These are phyloP conservation scores for Lactifluus echinatus DNA, from an alignment of 768 basidiomycete genomes.

Conservation along the genomic window DNA sequence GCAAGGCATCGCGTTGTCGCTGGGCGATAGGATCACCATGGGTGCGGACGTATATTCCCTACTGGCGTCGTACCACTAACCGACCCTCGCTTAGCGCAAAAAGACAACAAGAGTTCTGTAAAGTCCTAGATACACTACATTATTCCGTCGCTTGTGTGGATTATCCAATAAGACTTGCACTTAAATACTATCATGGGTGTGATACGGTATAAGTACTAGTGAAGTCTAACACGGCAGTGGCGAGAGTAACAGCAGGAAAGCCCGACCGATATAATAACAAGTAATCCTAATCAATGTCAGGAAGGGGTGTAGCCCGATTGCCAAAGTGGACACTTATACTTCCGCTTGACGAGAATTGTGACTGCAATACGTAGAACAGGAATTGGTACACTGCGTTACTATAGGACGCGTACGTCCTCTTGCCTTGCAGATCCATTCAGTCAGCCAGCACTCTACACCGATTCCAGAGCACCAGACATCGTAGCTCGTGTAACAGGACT, in stretches of 20 bases:
- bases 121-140: slow-evolving; percentile 18
- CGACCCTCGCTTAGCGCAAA: slow-evolving; percentile 10
- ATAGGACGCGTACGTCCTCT: too few species aligned
- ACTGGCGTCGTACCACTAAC: not conserved
- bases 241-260: not conserved
- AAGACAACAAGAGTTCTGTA: slow-evolving; percentile 12
- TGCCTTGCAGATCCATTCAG: too few species aligned
- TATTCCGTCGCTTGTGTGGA: slow-evolving; percentile 1
- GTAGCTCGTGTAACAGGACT: too few species aligned
- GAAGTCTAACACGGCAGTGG: not conserved
- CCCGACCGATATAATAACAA: not conserved
- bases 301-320: too few species aligned
- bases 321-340: too few species aligned
- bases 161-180: slow-evolving; percentile 8
- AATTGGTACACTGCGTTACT: too few species aligned
- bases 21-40: slow-evolving; percentile 83
- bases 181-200: slow-evolving; percentile 4
- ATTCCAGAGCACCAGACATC: too few species aligned
- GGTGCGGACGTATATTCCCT: slow-evolving; percentile 29
- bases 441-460: too few species aligned
- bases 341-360: too few species aligned
- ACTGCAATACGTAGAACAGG: too few species aligned
- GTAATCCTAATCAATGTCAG: too few species aligned
- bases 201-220: not conserved
- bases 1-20: slow-evolving; percentile 89